Base-by-base conservation (phyloP, 768 basidiomycete genomes). In the Chalciporus sphaerocephalus region DNA sequence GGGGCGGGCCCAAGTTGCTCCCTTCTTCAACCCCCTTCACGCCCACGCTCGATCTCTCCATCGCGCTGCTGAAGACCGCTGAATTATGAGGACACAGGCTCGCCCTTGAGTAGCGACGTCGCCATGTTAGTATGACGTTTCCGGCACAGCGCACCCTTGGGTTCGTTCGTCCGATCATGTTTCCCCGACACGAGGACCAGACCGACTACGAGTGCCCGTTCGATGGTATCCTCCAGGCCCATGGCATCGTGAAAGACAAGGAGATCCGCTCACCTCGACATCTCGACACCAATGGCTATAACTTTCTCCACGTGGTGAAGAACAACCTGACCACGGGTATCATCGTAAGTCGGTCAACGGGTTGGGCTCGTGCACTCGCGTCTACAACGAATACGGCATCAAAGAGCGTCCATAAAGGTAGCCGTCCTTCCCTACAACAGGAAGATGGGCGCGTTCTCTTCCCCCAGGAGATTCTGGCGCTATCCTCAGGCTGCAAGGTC, bases 221-320 rank as follows among this genome's bases (percentile, higher is more conserved):
- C 4, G 25, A 40, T 40, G 25, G 24, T 2, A n/a, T 40, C 16
- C 25, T 40, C 16, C 24, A 27, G 6, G 25, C 18, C 16, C 8
- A 27, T n/a, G 39, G 25, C 16, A 9, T 28, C 28, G 39, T 40
- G 7, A 27, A 27, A n/a, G 39, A 40, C 1, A 12, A 11, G 10
- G 39, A 40, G 17, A 28, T 40, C 7, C 39, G 25, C 16, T 7
- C 6, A 3, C 40, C 46, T 3, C 2, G 21, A n/a, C 15, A 40
- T 2, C 34, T 47, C 34, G 39, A 47, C 13, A 24, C 23, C 16
- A 1, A 52, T 23, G 41, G 40, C 21, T 41, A 60, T 11, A 27
- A 38, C 11, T 45, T 21, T 42, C 44, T 54, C n/a, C 27, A 45
- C 33, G 56, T 58, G n/a, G 24, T 53, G 2, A 52, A 60, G 39